Evolutionary conservation across 2,329 filamentous ascomycete species (phyloP), one percentile per base, ranked within the genome.

Genomic region (Cladosporium austrohemisphaericum): DNA sequence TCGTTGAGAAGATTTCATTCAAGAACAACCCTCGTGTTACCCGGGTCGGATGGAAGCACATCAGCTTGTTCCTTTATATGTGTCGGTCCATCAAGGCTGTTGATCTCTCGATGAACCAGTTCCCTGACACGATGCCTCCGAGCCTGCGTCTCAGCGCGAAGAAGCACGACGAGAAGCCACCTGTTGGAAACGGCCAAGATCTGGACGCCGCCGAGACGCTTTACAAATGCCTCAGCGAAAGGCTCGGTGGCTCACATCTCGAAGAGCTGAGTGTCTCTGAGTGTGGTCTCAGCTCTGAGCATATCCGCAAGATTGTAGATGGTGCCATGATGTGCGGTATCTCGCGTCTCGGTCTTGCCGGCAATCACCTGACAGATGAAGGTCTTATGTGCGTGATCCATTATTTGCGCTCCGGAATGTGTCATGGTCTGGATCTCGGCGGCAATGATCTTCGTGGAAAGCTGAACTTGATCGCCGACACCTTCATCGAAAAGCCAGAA

Each of bases 21-120:
- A 95, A 94, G 70, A 89, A 94, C 69, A 97, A 97, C 64, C 70
- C 76, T 1, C 92, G 90, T 61, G 84, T 97, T 52, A 86, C 88
- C 0, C 75, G 77, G 1, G 86, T 94, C 55, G 93, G 92, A 13
- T 98, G 93, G 93, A 90, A 85, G 60, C 83, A 97, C 64, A 83
- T 97, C 50, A 86, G 85, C 32, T 74, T 95, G 5, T 98, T 97
- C 65, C 76, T 95, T 45, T 88, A 95, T 68, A 84, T 96, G 74
- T 95, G 88, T 59, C 84, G 83, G 54, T 90, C 90, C 1, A 75
- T 98, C 49, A 91, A 90, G 66, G 85, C 80, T 5, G 79, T 97
- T 19, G 93, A 98, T 65, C 67, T 97, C 22, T 95, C 91, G 1
- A 85, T 88, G 61, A 84, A 95, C 51, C 79, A 81, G 2, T 92